A percentile compares a stretch with the other conserved stretches of the same genome.
These are phyloP conservation scores for Aspergillus tubingensis DNA, from an alignment of 2,329 filamentous ascomycete species.

Conservation along the genomic window DNA sequence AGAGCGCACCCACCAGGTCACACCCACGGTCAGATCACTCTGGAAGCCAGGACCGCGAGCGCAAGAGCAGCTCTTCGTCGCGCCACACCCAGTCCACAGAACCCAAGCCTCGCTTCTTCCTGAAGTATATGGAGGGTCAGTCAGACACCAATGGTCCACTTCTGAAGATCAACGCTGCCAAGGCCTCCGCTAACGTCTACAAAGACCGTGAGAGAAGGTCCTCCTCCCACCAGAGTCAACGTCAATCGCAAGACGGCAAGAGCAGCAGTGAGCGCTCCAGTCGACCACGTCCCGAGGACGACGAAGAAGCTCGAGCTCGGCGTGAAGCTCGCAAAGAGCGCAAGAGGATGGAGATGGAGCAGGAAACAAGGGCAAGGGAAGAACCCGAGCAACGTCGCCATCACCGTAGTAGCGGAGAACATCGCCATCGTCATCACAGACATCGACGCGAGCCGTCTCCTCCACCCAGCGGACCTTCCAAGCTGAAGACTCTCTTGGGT, in stretches of 20 bases:
- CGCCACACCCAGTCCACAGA: slow-evolving; percentile 26
- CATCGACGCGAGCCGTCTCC: slow-evolving; percentile 32
- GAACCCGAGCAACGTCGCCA: slow-evolving; percentile 27
- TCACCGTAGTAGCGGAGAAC: slow-evolving; percentile 24
- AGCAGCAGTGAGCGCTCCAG: slow-evolving; percentile 27
- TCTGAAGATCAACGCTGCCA: slow-evolving; percentile 40
- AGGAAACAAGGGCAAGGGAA: slow-evolving; percentile 23
- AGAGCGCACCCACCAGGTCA: slow-evolving; percentile 9
- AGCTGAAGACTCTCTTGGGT: slow-evolving; percentile 32
- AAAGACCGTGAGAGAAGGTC: slow-evolving; percentile 29
- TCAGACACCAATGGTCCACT: slow-evolving; percentile 44
- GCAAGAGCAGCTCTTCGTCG: slow-evolving; percentile 30
- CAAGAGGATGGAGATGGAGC: slow-evolving; percentile 25
- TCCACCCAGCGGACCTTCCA: slow-evolving; percentile 30
- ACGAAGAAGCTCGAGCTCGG: slow-evolving; percentile 32
- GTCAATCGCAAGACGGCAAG: slow-evolving; percentile 29
- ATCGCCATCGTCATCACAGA: slow-evolving; percentile 30
- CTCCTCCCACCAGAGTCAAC: slow-evolving; percentile 35
- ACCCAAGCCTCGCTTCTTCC: slow-evolving; percentile 31
- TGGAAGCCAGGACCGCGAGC: slow-evolving; percentile 26
- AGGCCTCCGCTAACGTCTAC: slow-evolving; percentile 32
- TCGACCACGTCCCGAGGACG: slow-evolving; percentile 32
- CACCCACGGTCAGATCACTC: slow-evolving; percentile 28
- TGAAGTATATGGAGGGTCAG: slow-evolving; percentile 44
- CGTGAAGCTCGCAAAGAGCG: slow-evolving; percentile 26